These are phyloP conservation scores for Vinca minor DNA, from an alignment of 257 asterid genomes.

Conservation along the genomic window DNA sequence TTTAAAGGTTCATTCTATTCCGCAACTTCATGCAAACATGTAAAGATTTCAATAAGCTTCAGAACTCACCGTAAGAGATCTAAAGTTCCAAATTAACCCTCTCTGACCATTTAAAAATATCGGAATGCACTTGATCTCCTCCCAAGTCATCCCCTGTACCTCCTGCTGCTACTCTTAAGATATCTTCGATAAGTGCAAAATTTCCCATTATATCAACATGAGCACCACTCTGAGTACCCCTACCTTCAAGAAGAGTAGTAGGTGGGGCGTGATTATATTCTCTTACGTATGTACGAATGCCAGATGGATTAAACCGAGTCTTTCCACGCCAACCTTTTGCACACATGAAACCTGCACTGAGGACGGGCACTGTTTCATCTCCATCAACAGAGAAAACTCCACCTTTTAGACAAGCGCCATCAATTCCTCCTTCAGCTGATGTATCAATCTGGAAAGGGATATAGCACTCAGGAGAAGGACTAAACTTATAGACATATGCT, in stretches of 20 bases:
- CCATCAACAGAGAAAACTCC: slow-evolving; percentile 77
- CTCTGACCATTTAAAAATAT: slow-evolving; percentile 67
- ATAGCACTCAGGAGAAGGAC: slow-evolving; percentile 52
- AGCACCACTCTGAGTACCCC: slow-evolving; percentile 86
- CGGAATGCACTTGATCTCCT: slow-evolving; percentile 63
- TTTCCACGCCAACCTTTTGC: slow-evolving; percentile 78
- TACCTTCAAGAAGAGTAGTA: slow-evolving; percentile 54
- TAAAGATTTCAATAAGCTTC: too few species aligned
- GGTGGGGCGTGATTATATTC: slow-evolving; percentile 77
- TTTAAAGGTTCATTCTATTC: too few species aligned
- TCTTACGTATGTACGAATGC: slow-evolving; percentile 47
- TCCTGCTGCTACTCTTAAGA: slow-evolving; percentile 76
- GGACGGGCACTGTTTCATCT: slow-evolving; percentile 71
- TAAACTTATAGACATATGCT: slow-evolving; percentile 65
- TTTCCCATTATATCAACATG: slow-evolving; percentile 87
- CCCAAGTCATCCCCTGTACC: slow-evolving; percentile 70
- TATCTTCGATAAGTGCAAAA: slow-evolving; percentile 66
- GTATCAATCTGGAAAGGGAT: slow-evolving; percentile 75
- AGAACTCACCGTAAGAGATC: slow-evolving; percentile 5
- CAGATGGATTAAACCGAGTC: slow-evolving; percentile 84
- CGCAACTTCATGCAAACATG: too few species aligned
- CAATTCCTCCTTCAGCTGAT: slow-evolving; percentile 56
- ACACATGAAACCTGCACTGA: slow-evolving; percentile 72
- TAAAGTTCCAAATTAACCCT: slow-evolving; percentile 52
- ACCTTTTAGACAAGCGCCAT: slow-evolving; percentile 53